Evolutionary conservation across 306 rosid genomes (phyloP).

Genomic region (Vigna angularis): DNA sequence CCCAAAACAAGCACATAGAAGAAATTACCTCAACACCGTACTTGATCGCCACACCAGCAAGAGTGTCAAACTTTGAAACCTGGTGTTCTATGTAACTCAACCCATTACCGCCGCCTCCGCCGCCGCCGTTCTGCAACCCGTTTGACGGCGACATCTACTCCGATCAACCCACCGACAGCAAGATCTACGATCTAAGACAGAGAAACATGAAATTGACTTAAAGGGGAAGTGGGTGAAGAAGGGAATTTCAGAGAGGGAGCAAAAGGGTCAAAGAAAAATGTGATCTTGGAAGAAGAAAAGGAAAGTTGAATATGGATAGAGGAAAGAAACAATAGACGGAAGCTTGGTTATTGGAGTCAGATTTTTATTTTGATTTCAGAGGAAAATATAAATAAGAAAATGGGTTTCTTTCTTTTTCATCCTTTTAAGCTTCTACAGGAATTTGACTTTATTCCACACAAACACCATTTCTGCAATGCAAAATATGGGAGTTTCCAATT

Average conservation of each 20-base stretch:
- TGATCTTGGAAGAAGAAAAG: slow-evolving; percentile 44
- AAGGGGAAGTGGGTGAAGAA: slow-evolving; percentile 26
- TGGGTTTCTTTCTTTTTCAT: slow-evolving; percentile 8
- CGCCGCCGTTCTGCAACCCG: slow-evolving; percentile 54
- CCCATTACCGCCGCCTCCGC: slow-evolving; percentile 51
- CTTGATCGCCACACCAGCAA: slow-evolving; percentile 91
- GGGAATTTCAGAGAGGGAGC: neutral
- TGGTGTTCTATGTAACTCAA: slow-evolving; percentile 68
- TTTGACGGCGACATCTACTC: slow-evolving; percentile 76
- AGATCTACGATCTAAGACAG: slow-evolving; percentile 56
- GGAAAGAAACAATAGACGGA: neutral
- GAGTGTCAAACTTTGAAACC: slow-evolving; percentile 84
- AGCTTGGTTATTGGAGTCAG: slow-evolving; percentile 6
- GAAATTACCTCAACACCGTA: slow-evolving; percentile 87
- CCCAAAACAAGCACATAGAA: neutral
- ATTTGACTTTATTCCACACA: slow-evolving; percentile 44
- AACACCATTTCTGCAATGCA: neutral
- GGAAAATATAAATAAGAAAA: neutral
- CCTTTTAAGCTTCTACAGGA: slow-evolving; percentile 16
- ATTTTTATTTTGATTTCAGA: neutral
- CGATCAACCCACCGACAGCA: slow-evolving; percentile 53
- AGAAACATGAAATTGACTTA: slow-evolving; percentile 24
- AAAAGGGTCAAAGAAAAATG: slow-evolving; percentile 54
- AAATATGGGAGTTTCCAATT: slow-evolving; percentile 24
- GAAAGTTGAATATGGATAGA: slow-evolving; percentile 22